phyloP scores from a whole-genome alignment of 2,329 filamentous ascomycete genomes.

The Fusarium piperis region DNA sequence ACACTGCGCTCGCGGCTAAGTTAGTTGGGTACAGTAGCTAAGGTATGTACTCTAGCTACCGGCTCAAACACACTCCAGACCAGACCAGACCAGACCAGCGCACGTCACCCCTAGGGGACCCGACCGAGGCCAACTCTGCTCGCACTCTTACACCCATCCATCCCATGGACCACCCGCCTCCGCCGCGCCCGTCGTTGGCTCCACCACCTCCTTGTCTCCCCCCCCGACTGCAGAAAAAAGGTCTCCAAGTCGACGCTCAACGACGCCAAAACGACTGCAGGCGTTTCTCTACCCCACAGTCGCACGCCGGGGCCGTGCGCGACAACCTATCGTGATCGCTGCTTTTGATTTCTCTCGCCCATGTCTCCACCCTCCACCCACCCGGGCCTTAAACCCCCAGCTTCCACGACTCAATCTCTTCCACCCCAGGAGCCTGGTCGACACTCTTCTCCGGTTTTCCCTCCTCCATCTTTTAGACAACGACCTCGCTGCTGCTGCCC shows the following conservation, averaged over 20 bases:
- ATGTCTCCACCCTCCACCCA: conserved; percentile 41
- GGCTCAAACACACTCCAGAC: conserved; percentile 29
- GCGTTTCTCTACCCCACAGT: conserved; percentile 43
- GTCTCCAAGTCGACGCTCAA: conserved; percentile 8
- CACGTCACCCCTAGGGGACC: conserved; percentile 27
- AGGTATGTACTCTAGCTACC: background rate
- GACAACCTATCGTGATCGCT: conserved; percentile 38
- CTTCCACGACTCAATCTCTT: conserved; percentile 38
- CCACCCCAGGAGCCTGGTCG: conserved; percentile 31
- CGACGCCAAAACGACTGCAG: conserved; percentile 25
- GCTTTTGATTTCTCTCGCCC: conserved; percentile 32
- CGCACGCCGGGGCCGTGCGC: conserved; percentile 35
- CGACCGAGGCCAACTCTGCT: background rate
- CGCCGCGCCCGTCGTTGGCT: conserved; percentile 21
- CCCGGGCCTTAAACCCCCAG: conserved; percentile 41
- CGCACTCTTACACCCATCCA: conserved; percentile 6
- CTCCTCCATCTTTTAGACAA: conserved; percentile 28
- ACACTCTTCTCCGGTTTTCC: conserved; percentile 27
- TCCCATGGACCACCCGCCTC: conserved; percentile 14
- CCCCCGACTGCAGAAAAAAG: background rate
- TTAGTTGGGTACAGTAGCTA: no score
- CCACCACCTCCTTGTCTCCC: conserved; percentile 27
- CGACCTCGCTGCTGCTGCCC: conserved; percentile 13
- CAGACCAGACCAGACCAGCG: conserved; percentile 9
- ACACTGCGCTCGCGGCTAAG: background rate